Percentiles rank a stretch among this genome's conserved stretches.
These are phyloP conservation scores for Trichoderma asperelloides DNA, from an alignment of 495 filamentous ascomycete genomes.

Conservation along the genomic window DNA sequence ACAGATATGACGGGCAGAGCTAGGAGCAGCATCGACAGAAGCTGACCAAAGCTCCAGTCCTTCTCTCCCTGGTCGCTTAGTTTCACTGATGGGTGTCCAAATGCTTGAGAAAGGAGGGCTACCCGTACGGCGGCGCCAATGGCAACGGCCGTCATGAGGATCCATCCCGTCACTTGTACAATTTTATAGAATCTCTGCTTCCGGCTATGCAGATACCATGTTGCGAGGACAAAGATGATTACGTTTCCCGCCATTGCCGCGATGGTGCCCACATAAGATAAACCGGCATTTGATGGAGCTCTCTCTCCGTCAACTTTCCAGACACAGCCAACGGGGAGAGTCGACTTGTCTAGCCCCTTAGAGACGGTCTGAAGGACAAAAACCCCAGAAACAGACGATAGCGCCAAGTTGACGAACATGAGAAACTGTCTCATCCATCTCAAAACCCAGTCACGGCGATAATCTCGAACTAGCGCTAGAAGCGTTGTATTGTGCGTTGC, in stretches of 20 bases:
- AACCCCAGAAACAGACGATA: conserved; percentile 40
- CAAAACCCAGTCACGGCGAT: conserved; percentile 52
- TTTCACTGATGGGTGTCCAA: conserved; percentile 32
- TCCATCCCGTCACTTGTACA: conserved; percentile 36
- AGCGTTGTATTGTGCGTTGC: conserved; percentile 48
- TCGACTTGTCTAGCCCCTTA: conserved; percentile 31
- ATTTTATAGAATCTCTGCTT: conserved; percentile 34
- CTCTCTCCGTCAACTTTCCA: conserved; percentile 25
- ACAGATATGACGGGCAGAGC: conserved; percentile 43
- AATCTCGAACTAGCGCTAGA: conserved; percentile 48
- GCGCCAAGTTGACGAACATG: conserved; percentile 49
- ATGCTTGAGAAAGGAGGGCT: conserved; percentile 42
- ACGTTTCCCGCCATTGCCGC: conserved; percentile 40
- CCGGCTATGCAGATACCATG: conserved; percentile 47
- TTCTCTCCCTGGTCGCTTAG: conserved; percentile 42
- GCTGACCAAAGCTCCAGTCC: conserved; percentile 50
- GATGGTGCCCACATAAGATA: conserved; percentile 44
- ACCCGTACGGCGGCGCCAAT: conserved; percentile 42
- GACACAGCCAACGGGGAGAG: conserved; percentile 45
- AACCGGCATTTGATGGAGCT: conserved; percentile 20
- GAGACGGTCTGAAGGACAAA: conserved; percentile 39
- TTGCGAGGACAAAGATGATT: conserved; percentile 40
- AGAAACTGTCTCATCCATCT: conserved; percentile 50
- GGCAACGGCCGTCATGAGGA: conserved; percentile 40
- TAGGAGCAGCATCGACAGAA: conserved; percentile 44